Base-by-base conservation (phyloP, 73 alveolate species). In the Paramecium sexaurelia region DNA sequence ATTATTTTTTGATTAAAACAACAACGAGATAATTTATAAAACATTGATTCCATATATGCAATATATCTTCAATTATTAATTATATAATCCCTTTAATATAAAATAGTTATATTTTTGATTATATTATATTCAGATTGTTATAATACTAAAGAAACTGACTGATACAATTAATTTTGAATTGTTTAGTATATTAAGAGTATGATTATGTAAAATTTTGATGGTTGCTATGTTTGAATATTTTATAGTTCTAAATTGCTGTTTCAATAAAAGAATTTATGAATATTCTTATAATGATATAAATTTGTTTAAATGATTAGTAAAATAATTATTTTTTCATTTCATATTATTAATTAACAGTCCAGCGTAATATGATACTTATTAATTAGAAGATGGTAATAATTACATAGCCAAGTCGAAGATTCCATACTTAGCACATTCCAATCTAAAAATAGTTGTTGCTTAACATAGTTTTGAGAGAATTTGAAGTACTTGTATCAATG, bases 301-400 rank as follows among this genome's bases (percentile, higher is more conserved):
- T 35, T 35, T 35, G 7, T 51, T n/a, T 17, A 17, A 4, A 51
- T 51, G 67, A 4, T 51, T 61, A 19, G 83, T 61, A 24, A 61
- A 61, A 61, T 29, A 26, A 61, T 29, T 61, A 11, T 20, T 68
- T 8, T 20, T 32, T 73, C 87, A 73, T 73, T 39, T 73, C 87
- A 73, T 73, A 73, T 73, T 36, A 73, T 39, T 36, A 73, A 73
- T 73, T 73, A 73, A 33, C 1, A 36, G 13, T 33, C 87, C 87
- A 33, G 87, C 57, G 5, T 73, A 36, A 33, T 73, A 36, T 8
- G 66, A 36, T 36, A 73, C 33, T 39, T 36, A n/a, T 11, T 33
- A 39, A 73, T 73, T 33, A 13, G 87, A 22, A 1, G 87, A 73
- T 11, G 66, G 87, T 7, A 73, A 17, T 0, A 73, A n/a, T 39